Base-by-base conservation (phyloP, 768 basidiomycete genomes). In the Podaxis sp. region DNA sequence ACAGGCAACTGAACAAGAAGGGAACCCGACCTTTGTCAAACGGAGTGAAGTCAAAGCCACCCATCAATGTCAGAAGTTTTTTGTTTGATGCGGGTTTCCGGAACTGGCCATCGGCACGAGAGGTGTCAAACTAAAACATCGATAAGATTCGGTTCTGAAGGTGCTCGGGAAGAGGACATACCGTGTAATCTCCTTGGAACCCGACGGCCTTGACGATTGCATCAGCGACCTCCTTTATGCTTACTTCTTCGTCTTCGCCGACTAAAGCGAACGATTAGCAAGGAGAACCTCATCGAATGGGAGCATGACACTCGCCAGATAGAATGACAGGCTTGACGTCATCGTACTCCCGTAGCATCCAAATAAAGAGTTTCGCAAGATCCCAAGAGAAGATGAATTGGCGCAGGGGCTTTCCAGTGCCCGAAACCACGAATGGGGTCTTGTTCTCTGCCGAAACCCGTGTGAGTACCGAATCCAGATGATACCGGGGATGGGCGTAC, bases 351-450 rank as follows among this genome's bases (percentile, higher is more conserved):
- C 91, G 80, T 64, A 95, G 74, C 80, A 87, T 85, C 93, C 92
- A 95, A 70, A 97, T 90, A 79, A 97, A 96, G 59, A 96, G 79
- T 73, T 93, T 96, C 47, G 95, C 95, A 52, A 98, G 87, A 74
- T 98, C 95, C 52, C 85, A 80, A n/a, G 95, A 97, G 76, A 94
- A 98, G 73, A 97, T 95, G 72, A 98, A 98, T 72, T 98, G 95
- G n/a, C 95, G 85, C 37, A 97, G 82, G 5, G 95, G 95, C 66
- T 89, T 93, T 36, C 95, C 95, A 0, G 92, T 90, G 10, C 95
- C 95, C 53, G 87, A 75, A n/a, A 96, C 91, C 55, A 87, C 78
- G 75, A 98, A 95, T 3, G 91, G 88, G 0, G 91, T 92, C 61
- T 79, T 80, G 74, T 91, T 92, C 77, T 93, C 87, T 86, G 72